Conservation (phyloP, 768 basidiomycete species). For the Russula olivacea region DNA sequence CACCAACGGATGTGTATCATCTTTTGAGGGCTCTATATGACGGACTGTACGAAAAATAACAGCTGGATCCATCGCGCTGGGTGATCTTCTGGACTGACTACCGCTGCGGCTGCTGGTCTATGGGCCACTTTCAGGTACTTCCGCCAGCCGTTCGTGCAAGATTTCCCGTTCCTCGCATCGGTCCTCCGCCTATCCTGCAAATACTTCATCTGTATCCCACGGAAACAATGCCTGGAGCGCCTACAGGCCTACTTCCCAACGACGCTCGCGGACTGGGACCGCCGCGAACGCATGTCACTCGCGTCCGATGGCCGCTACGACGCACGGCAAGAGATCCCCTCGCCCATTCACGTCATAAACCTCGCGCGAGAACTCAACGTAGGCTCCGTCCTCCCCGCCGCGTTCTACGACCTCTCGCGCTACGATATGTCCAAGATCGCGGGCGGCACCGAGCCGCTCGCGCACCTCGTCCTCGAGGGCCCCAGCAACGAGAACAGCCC, state of each 20-base stretch:
- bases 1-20: constrained; percentile 59
- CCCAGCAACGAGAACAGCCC: constrained; percentile 4
- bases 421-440: constrained; percentile 69
- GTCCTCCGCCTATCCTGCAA: constrained; percentile 70
- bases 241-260: constrained; percentile 62
- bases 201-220: constrained; percentile 67
- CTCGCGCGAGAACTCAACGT: constrained; percentile 62
- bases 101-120: too few species aligned
- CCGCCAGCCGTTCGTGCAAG: constrained; percentile 41
- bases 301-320: constrained; percentile 47
- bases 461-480: constrained; percentile 19
- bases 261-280: constrained; percentile 64
- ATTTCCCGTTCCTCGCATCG: constrained; percentile 55
- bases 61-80: background rate
- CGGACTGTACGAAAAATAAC: constrained; percentile 50
- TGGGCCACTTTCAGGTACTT: constrained; percentile 46
- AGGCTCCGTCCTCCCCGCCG: constrained; percentile 54
- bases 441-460: constrained; percentile 40
- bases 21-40: constrained; percentile 69
- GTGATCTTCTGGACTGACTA: background rate
- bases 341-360: constrained; percentile 65
- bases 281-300: constrained; percentile 51
- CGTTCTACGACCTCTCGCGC: constrained; percentile 68
- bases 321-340: constrained; percentile 53
- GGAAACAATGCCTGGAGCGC: constrained; percentile 52